Evolutionary conservation across 2,329 filamentous ascomycete species (phyloP), one percentile per base, ranked within the genome.

Genomic region (Xylariomycetidae sp.): DNA sequence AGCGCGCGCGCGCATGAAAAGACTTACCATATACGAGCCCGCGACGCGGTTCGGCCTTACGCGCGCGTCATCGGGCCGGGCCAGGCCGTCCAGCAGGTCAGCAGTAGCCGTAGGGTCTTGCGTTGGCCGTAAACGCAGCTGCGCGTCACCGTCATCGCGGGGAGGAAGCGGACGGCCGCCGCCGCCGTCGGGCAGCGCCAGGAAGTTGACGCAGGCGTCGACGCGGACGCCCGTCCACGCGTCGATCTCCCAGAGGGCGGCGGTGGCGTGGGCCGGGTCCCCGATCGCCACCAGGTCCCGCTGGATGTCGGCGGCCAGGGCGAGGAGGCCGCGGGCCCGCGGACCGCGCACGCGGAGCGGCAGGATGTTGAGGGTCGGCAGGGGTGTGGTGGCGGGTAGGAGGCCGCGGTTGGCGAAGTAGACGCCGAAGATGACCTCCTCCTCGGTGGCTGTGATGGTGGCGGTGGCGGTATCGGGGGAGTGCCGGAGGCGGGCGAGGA

Each of bases 161-260:
- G n/a, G n/a, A n/a, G n/a, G n/a, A n/a, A n/a, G n/a, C n/a, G n/a
- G n/a, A n/a, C 20, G 14, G 15, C 18, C 17, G 20, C n/a, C n/a
- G n/a, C n/a, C n/a, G n/a, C n/a, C 13, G 19, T 39, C 32, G 14
- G 72, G 72, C 5, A 78, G 56, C 32, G 68, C 76, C 13, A 94
- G 58, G 44, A 94, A 92, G 54, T 95, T 95, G 48, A 95, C 77
- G 60, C 85, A 90, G 0, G 73, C 78, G 46, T 84, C 73, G 1
- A 94, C 57, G 34, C 58, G 65, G 2, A 87, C 60, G 0, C 82
- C 82, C 0, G 85, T 90, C 87, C 87, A 95, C 12, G 68, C 57
- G 14, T 67, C 59, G 23, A 95, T 79, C 54, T 94, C 80, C 61
- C 74, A 76, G 2, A 95, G 61, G 1, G 76, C 76, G 0, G 76